Evolutionary conservation across 73 alveolate genomes (phyloP), one percentile per base, ranked within the genome.

Genomic region (Paramecium octaurelia): DNA sequence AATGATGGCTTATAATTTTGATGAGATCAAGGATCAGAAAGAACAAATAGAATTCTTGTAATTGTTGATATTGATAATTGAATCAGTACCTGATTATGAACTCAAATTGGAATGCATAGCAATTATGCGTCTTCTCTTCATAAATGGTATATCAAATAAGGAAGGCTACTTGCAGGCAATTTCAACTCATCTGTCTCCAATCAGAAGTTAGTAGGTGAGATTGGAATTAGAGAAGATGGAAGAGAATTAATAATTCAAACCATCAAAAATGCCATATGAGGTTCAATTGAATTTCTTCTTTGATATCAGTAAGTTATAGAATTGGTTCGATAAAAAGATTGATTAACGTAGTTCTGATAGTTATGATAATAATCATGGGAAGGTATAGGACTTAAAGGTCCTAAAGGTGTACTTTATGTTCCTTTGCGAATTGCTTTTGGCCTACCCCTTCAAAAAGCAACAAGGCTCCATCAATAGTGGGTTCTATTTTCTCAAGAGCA

Each of bases 1-100:
- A 24, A 80, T 80, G 91, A 48, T 80, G 44, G 76, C 91, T 9
- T 80, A 80, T 46, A 80, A 80, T 80, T 80, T 80, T 35, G 91
- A 80, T 80, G 77, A 80, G 0, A 44, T 80, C 1, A 80, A 80
- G 46, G 91, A 80, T 44, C n/a, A 34, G 5, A 80, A 10, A 35
- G 91, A 80, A 46, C 46, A 80, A 46, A 10, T 31, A 24, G 91
- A 80, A 80, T 80, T 31, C 24, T 64, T 80, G 24, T 23, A 80
- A 80, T 23, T 80, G 14, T 42, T 80, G 14, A 23, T 44, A 18
- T 80, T 2, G 18, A 46, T 80, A 8, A 80, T 80, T 31, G 91
- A 80, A 80, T 21, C 29, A n/a, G 70, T 80, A 0, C 48, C 46
- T 38, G 91, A 80, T 46, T 80, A 43, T 46, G 91, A 80, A 48